Evolutionary conservation across 1,284 basidiomycete genomes (phyloP), one percentile per base, ranked within the genome.

Genomic region (Tausonia pullulans): DNA sequence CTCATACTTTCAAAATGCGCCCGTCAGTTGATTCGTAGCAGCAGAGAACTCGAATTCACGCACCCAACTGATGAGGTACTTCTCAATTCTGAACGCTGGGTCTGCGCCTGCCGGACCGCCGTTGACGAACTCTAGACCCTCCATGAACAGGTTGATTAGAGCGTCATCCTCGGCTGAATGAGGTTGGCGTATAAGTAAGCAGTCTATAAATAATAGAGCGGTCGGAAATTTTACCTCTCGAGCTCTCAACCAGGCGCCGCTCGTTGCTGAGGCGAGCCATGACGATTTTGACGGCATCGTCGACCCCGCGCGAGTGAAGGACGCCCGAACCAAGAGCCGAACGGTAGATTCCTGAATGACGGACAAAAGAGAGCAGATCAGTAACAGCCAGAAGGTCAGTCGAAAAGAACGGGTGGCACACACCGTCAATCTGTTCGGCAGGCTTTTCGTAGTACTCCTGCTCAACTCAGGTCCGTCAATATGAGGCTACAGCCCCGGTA

Each of bases 1-100:
- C 51, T 75, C 73, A 53, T 71, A 68, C 73, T 74, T 45, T 60
- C 73, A 72, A 62, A 74, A 74, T 13, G 74, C 71, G 62, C 70
- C 70, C 67, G 60, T 68, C 0, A 71, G 72, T 50, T 68, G 67
- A 5, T 71, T 69, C 3, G 73, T 57, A 3, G 72, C 53, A 4
- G 64, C 2, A 58, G 9, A 76, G 49, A 2, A 70, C 70, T 46
- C 68, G 67, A 1, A 69, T 67, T 0, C 73, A 65, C 86, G 69
- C 72, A 92, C 91, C 65, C 89, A 78, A 58, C 83, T 80, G 46
- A 85, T 79, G 16, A 91, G 78, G 72, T 85, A 90, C 70, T 88
- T 91, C 73, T 96, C 92, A 48, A 96, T 75, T 50, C 87, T 82
- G 62, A 89, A 78, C 41, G 84, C 77, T 3, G 81, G 73, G 70